Evolutionary conservation across 2,329 filamentous ascomycete genomes (phyloP).

Genomic region (Beauveria varroae): DNA sequence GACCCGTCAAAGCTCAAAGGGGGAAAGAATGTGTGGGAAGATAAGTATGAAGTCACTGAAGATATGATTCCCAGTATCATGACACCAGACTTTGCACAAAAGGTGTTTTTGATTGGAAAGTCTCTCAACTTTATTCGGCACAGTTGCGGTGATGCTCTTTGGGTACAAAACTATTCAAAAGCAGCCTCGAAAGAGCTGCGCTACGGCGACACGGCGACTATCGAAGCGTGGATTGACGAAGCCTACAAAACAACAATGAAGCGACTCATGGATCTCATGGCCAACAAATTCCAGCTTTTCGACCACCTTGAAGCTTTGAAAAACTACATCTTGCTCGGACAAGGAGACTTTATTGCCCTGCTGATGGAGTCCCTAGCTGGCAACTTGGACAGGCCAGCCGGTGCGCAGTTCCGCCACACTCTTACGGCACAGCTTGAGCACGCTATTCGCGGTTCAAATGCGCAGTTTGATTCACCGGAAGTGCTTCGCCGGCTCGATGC

Average conservation of each 20-base stretch:
- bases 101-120: slow-evolving; percentile 95
- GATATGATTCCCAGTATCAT: slow-evolving; percentile 91
- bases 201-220: slow-evolving; percentile 86
- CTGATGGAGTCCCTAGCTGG: slow-evolving; percentile 93
- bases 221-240: slow-evolving; percentile 91
- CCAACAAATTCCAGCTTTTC: slow-evolving; percentile 88
- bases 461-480: slow-evolving; percentile 88
- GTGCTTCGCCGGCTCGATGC: slow-evolving; percentile 87
- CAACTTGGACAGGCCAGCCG: slow-evolving; percentile 91
- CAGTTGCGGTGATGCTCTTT: slow-evolving; percentile 85
- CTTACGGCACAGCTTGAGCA: slow-evolving; percentile 97
- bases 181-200: slow-evolving; percentile 82
- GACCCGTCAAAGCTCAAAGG: slow-evolving; percentile 48
- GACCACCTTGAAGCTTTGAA: slow-evolving; percentile 88
- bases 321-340: slow-evolving; percentile 87
- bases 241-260: slow-evolving; percentile 98
- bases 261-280: slow-evolving; percentile 87
- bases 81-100: slow-evolving; percentile 86
- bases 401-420: slow-evolving; percentile 92
- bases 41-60: slow-evolving; percentile 84
- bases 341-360: slow-evolving; percentile 94
- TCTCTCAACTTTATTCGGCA: slow-evolving; percentile 97
- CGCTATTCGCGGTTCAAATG: slow-evolving; percentile 93
- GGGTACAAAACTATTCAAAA: slow-evolving; percentile 95
- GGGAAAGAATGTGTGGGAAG: slow-evolving; percentile 92